Percentiles rank a stretch among this genome's conserved stretches.
phyloP scores from a whole-genome alignment of 192 early-diverging fungal species.

The Rhizophagus clarus region DNA sequence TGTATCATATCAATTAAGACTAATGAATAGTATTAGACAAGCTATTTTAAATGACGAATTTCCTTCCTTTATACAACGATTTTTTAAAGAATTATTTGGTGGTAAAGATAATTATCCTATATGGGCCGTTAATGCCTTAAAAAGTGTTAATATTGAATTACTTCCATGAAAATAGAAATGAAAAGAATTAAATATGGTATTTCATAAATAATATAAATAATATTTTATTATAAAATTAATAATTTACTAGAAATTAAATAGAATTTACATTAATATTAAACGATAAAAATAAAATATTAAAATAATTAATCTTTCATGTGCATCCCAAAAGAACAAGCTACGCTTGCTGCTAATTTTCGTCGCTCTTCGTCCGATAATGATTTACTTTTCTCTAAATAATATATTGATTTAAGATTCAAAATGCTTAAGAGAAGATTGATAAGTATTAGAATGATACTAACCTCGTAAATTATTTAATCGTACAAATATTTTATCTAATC shows the following conservation, averaged over 20 bases:
- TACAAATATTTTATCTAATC: slow-evolving; percentile 46
- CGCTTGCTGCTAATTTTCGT: slow-evolving; percentile 54
- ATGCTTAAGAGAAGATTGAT: no score
- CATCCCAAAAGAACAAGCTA: slow-evolving; percentile 58
- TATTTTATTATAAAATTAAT: not conserved
- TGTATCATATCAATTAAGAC: slow-evolving; percentile 79
- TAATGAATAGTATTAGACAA: slow-evolving; percentile 78
- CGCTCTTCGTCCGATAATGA: slow-evolving; percentile 56
- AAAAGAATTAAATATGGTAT: not conserved
- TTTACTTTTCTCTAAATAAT: slow-evolving; percentile 50
- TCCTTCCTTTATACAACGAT: slow-evolving; percentile 69
- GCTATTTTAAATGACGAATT: slow-evolving; percentile 70
- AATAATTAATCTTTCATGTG: slow-evolving; percentile 33
- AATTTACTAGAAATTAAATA: not conserved
- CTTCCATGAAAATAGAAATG: slow-evolving; percentile 12
- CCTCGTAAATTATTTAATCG: slow-evolving; percentile 48
- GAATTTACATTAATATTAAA: not conserved
- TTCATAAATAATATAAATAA: not conserved
- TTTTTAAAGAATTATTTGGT: slow-evolving; percentile 67
- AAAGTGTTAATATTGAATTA: slow-evolving; percentile 70
- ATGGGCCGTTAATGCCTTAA: slow-evolving; percentile 75
- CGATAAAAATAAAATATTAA: not conserved
- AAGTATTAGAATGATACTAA: slow-evolving; percentile 16
- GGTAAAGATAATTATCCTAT: slow-evolving; percentile 63
- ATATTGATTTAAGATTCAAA: not conserved